Percentiles rank a stretch among this genome's conserved stretches.
These are phyloP conservation scores for Ampelomyces quisqualis DNA, from an alignment of 2,329 filamentous ascomycete species.

Conservation along the genomic window DNA sequence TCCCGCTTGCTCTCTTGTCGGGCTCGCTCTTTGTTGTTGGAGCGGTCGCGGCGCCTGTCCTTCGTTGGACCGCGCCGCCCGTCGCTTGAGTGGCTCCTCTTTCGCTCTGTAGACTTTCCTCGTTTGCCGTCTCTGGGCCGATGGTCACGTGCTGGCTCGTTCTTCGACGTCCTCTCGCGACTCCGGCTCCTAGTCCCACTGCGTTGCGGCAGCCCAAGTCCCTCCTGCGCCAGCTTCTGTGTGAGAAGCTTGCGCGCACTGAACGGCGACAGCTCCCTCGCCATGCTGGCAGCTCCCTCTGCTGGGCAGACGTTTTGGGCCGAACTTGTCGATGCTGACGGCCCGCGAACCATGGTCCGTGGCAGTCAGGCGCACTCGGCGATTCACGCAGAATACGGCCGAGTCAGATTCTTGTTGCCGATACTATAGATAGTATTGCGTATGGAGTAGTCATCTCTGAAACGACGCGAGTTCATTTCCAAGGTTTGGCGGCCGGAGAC, in stretches of 20 bases:
- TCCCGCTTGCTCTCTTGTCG: conserved; percentile 17
- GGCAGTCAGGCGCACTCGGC: neutral
- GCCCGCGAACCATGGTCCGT: neutral
- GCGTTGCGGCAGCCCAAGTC: conserved; percentile 17
- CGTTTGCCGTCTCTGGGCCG: conserved; percentile 15
- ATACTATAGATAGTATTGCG: too few relatives aligned
- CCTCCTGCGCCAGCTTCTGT: conserved; percentile 23
- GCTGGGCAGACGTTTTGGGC: conserved; percentile 9
- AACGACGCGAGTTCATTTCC: too few relatives aligned
- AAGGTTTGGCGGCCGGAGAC: too few relatives aligned
- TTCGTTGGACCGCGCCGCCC: conserved; percentile 12
- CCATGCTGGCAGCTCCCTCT: conserved; percentile 16
- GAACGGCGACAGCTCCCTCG: conserved; percentile 36
- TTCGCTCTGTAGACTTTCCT: conserved; percentile 10
- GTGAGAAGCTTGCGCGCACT: conserved; percentile 36
- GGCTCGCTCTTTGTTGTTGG: conserved; percentile 14
- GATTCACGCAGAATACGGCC: neutral
- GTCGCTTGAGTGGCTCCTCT: conserved; percentile 15
- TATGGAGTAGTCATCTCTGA: too few relatives aligned
- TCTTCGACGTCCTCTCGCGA: conserved; percentile 9
- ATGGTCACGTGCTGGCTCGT: conserved; percentile 11
- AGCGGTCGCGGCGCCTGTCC: conserved; percentile 10
- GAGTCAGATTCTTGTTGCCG: too few relatives aligned
- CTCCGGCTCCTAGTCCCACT: conserved; percentile 20
- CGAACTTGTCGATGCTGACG: too few relatives aligned